A percentile compares a stretch with the other conserved stretches of the same genome.
phyloP scores from a whole-genome alignment of 192 early-diverging fungal genomes.

The Spizellomyces punctatus region DNA sequence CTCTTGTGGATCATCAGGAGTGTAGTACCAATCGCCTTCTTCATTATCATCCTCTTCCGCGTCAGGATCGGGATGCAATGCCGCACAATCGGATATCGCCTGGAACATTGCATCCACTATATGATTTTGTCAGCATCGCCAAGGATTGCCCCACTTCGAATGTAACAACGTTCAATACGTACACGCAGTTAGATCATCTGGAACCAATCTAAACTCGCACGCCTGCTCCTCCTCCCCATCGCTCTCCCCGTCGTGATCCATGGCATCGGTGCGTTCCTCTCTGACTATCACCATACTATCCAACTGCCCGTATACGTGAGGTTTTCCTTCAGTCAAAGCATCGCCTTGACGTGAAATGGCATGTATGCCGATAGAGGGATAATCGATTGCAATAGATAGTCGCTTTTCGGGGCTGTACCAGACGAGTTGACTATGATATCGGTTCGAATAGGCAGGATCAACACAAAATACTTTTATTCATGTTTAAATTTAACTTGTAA shows the following conservation, averaged over 20 bases:
- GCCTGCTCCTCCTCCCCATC: constrained; percentile 45
- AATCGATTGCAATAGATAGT: constrained; percentile 60
- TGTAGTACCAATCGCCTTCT: constrained; percentile 34
- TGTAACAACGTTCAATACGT: constrained; percentile 19
- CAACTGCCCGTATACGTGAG: constrained; percentile 70
- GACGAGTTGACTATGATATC: constrained; percentile 49
- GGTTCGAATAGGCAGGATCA: background rate
- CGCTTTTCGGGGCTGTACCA: constrained; percentile 49
- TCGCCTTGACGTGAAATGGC: constrained; percentile 61
- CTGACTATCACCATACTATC: constrained; percentile 33
- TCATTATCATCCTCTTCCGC: constrained; percentile 41
- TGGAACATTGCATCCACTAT: constrained; percentile 70
- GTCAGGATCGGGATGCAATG: constrained; percentile 68
- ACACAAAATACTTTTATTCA: too few species aligned
- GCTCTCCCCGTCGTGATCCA: constrained; percentile 40
- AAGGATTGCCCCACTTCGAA: background rate
- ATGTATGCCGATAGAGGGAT: constrained; percentile 69
- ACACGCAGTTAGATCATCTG: constrained; percentile 59
- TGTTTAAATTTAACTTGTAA: too few species aligned
- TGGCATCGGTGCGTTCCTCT: constrained; percentile 13
- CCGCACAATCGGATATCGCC: constrained; percentile 66
- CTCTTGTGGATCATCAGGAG: constrained; percentile 18
- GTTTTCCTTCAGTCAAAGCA: constrained; percentile 28
- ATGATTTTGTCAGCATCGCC: background rate
- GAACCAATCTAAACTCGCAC: constrained; percentile 62